Evolutionary conservation across 371 early-diverging fungal species (phyloP), one percentile per base, ranked within the genome.

Genomic region (Gilbertella persicaria): DNA sequence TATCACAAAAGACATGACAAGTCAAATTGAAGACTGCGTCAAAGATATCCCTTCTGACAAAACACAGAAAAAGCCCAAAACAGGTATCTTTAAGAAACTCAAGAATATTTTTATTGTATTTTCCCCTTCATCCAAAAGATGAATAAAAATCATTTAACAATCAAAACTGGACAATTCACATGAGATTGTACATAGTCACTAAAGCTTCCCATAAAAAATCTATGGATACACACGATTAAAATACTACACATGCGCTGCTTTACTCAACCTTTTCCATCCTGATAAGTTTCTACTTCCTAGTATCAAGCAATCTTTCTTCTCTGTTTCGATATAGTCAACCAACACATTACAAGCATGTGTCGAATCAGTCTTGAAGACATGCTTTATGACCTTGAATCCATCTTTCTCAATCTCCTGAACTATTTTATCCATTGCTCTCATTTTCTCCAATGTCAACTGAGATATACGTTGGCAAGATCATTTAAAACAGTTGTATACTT

Each of bases 191-290:
- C 73, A 44, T 67, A 75, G 23, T 80, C 76, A 50, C 75, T 75
- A 42, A 80, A 80, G 45, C 78, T 78, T n/a, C 78, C 78, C 49
- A 71, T 53, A 46, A 77, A 73, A 17, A 73, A 63, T 17, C 80
- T 79, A 55, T 45, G 23, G 30, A 50, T n/a, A 30, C 14, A 30
- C n/a, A 5, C 2, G 26, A 23, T 23, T n/a, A 16, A 33, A 8
- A 16, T 9, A 17, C 14, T 21, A 43, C 21, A 13, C 0, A 29
- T 1, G 1, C 30, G 9, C 16, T 5, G 4, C 44, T 2, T 52
- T 17, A 20, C 9, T 43, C 47, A 61, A 79, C 80, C 75, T 69
- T 53, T 71, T 75, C 78, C 78, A 80, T 13, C 65, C 57, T n/a
- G 66, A 62, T 38, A 80, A 50, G 50, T 73, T 69, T 25, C 78